Percentiles rank a stretch among this genome's conserved stretches.
Conservation (phyloP, 257 asterid species). For the Solanum paucissectum region DNA sequence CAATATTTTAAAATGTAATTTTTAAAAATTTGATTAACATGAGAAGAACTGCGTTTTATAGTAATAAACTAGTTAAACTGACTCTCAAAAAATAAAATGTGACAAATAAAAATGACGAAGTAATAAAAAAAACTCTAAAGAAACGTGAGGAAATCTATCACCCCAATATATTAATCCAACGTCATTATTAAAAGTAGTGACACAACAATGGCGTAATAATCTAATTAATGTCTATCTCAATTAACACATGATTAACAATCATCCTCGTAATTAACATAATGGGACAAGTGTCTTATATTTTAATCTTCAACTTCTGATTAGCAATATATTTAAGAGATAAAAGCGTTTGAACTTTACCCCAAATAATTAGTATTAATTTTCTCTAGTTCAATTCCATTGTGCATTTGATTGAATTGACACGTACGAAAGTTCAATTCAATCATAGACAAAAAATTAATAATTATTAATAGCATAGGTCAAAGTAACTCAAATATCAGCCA, state of each 20-base stretch:
- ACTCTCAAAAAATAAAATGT: background rate
- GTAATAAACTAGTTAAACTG: no score
- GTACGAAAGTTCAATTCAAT: background rate
- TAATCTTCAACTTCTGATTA: background rate
- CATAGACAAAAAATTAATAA: background rate
- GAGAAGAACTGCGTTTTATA: background rate
- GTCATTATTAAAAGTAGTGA: background rate
- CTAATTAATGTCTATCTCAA: background rate
- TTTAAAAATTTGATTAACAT: no score
- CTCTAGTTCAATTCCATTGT: background rate
- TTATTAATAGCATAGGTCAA: background rate
- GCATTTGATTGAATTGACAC: background rate
- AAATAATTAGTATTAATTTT: background rate
- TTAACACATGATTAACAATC: background rate
- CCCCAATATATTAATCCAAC: background rate
- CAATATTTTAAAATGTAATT: background rate
- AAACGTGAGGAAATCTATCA: background rate
- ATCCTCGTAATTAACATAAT: background rate
- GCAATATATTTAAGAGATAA: no score
- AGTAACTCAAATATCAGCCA: background rate
- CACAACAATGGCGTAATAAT: background rate
- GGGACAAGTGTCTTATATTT: background rate
- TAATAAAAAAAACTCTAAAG: background rate
- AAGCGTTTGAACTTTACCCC: background rate
- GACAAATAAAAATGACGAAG: fast-evolving